A percentile compares a stretch with the other conserved stretches of the same genome.
Evolutionary conservation across 768 basidiomycete species (phyloP).

Genomic region (Hebeloma cylindrosporum): DNA sequence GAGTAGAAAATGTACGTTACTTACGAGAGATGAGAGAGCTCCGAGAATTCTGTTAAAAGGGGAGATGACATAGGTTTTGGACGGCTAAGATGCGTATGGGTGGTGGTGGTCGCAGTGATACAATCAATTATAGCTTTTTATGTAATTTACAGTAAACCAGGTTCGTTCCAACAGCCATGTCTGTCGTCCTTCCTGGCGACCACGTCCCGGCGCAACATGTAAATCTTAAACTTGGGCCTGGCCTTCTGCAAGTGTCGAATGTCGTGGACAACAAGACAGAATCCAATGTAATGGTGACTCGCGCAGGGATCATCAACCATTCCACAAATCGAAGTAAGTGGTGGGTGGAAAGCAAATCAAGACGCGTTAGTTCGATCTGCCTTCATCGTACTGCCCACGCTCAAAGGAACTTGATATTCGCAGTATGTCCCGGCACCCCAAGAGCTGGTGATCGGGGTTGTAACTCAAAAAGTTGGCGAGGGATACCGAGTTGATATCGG

Average conservation of each 20-base stretch:
- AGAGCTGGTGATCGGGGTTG: constrained; percentile 85
- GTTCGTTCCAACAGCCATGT: constrained; percentile 34
- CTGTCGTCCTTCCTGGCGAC: constrained; percentile 81
- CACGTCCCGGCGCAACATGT: constrained; percentile 68
- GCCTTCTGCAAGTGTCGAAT: constrained; percentile 54
- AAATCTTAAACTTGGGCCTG: constrained; percentile 86
- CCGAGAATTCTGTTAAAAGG: constrained; percentile 66
- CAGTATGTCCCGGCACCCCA: constrained; percentile 91
- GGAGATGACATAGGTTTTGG: constrained; percentile 38
- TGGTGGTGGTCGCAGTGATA: background rate
- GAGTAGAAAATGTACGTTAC: constrained; percentile 19
- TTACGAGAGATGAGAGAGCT: constrained; percentile 72
- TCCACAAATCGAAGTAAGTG: constrained; percentile 73
- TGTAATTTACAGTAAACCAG: too few relatives aligned
- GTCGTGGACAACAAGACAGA: constrained; percentile 28
- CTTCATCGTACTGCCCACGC: constrained; percentile 3
- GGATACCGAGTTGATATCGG: constrained; percentile 95
- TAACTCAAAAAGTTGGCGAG: constrained; percentile 81
- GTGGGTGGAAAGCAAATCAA: constrained; percentile 88
- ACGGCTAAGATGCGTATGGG: background rate
- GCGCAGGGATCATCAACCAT: constrained; percentile 68
- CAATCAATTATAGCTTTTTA: constrained; percentile 13
- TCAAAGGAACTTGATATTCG: constrained; percentile 7
- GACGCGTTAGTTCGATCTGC: constrained; percentile 61
- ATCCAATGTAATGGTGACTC: constrained; percentile 53